phyloP scores from a whole-genome alignment of 2,329 filamentous ascomycete genomes.

The Neonectria hederae region DNA sequence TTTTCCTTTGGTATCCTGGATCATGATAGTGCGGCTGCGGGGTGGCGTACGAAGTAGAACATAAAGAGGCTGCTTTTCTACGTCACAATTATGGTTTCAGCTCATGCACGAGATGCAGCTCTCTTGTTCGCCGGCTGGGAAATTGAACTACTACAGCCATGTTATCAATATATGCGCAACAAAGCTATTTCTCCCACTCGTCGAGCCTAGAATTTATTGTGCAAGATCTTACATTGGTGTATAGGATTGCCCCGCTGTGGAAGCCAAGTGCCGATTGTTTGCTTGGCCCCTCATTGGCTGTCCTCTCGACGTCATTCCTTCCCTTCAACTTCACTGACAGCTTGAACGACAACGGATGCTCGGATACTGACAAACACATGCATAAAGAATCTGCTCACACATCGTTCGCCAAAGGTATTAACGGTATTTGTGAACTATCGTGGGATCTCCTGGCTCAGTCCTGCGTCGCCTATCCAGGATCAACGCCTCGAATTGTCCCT shows the following conservation, averaged over 20 bases:
- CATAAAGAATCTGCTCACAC: too few species aligned
- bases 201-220: neutral
- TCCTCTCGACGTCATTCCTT: slow-evolving; percentile 6
- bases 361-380: too few species aligned
- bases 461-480: neutral
- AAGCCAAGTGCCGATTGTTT: neutral
- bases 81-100: neutral
- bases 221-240: neutral
- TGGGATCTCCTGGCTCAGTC: neutral
- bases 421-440: neutral
- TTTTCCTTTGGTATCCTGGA: neutral
- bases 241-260: neutral
- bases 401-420: too few species aligned
- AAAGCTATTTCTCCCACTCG: neutral
- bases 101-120: neutral
- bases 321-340: neutral
- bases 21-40: neutral
- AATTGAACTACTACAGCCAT: neutral
- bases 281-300: slow-evolving; percentile 15
- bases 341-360: neutral
- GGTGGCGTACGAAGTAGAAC: neutral
- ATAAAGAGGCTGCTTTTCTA: neutral
- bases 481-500: neutral
- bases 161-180: neutral
- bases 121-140: neutral